These are phyloP conservation scores for Dendrobium chrysotoxum DNA, from an alignment of 106 monocot species.

Conservation along the genomic window DNA sequence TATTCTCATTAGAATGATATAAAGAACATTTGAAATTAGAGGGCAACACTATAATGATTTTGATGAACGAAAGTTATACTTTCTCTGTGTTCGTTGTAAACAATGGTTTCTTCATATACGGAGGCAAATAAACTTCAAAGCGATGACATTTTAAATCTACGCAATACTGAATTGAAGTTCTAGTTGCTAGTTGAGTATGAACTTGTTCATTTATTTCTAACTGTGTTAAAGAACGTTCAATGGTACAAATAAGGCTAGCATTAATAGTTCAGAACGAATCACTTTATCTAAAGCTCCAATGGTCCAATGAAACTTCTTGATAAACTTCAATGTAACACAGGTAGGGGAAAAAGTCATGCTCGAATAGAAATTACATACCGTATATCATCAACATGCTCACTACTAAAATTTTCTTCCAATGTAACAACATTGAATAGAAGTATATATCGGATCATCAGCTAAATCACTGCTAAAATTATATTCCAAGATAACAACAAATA, in stretches of 20 bases:
- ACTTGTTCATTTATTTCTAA: neutral
- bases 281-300: neutral
- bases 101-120: neutral
- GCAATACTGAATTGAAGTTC: neutral
- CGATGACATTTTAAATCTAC: neutral
- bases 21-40: neutral
- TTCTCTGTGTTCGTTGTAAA: neutral
- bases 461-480: too few species aligned
- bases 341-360: neutral
- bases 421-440: neutral
- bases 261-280: neutral
- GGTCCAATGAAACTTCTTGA: neutral
- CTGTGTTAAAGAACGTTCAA: neutral
- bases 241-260: neutral
- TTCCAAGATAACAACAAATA: too few species aligned
- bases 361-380: neutral
- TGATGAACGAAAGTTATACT: neutral
- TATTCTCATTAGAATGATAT: neutral
- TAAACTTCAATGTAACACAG: neutral
- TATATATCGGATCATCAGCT: too few species aligned
- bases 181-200: neutral
- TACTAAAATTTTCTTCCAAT: neutral
- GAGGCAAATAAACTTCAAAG: neutral
- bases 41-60: neutral
- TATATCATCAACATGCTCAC: neutral